Base-by-base conservation (phyloP, 345 rosid species). In the Gossypium australe region DNA sequence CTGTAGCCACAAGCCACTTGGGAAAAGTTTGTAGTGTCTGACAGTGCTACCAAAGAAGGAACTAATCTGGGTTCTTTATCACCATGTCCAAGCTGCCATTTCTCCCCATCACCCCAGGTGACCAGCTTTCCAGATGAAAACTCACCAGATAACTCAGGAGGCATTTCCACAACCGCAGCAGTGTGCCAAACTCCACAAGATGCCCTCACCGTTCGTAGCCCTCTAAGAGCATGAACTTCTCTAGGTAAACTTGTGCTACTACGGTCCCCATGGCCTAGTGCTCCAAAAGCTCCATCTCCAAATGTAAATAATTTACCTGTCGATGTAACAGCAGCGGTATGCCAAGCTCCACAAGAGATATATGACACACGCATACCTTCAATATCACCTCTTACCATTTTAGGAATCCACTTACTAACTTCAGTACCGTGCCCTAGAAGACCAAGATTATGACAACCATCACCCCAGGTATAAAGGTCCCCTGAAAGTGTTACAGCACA, bases 121-220 rank as follows among this genome's bases (percentile, higher is more conserved):
- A 86, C 84, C 10, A 86, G 77, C 74, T 82, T 84, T 66, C 85
- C 84, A 7, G 80, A 76, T 58, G 85, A 82, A 47, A 68, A 66
- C 64, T 41, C 73, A 51, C 60, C 76, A 27, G 76, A 71, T 59
- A 73, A 45, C 41, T 66, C 81, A 56, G 16, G 55, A 56, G 67
- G 62, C 47, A 82, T 79, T 75, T 82, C 83, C 47, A 81, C 89
- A 75, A 86, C 74, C 16, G 89, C 89, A 77, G 96, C 96, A 66
- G 92, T 86, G 85, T 91, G 96, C 96, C 96, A 91, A 57, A 87
- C 87, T 76, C 96, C 93, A 82, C 93, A 89, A 61, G 93, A 84
- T 52, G 83, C 90, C 66, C 82, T 80, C 55, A 87, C 79, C 7
- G 89, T 89, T 78, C 85, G 85, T 49, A 87, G 86, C 47, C 88